These are phyloP conservation scores for Themeda triandra DNA, from an alignment of 176 grass and related monocot genomes.

Conservation along the genomic window DNA sequence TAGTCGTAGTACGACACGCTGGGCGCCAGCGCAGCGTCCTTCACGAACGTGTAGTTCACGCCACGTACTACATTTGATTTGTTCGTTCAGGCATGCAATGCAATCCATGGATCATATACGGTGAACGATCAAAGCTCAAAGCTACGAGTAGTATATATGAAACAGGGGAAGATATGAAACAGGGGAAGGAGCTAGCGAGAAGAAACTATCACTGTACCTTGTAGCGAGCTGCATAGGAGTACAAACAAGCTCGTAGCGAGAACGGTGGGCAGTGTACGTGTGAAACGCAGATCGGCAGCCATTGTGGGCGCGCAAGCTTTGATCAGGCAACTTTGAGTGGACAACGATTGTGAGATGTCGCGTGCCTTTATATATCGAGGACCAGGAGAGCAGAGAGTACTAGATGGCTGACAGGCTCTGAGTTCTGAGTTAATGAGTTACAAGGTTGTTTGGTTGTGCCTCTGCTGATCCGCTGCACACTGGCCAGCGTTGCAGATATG, in stretches of 20 bases:
- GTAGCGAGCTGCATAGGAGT: not conserved
- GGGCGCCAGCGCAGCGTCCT: constrained; percentile 50
- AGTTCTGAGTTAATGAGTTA: not conserved
- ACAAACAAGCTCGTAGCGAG: not conserved
- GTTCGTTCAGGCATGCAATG: not conserved
- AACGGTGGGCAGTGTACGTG: not conserved
- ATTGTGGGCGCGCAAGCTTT: not conserved
- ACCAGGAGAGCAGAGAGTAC: not conserved
- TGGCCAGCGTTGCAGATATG: not conserved
- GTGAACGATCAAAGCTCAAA: not conserved
- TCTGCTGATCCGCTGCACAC: not conserved
- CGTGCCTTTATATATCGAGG: constrained; percentile 10
- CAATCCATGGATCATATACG: too few species aligned
- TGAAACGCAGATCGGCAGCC: not conserved
- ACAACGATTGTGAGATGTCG: not conserved
- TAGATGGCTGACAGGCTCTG: not conserved
- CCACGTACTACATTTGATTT: not conserved
- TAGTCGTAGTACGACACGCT: constrained; percentile 75
- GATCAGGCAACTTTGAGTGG: not conserved
- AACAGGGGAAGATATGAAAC: not conserved
- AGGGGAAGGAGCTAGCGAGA: too few species aligned
- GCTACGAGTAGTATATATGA: not conserved
- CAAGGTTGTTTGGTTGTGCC: not conserved
- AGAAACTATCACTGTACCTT: not conserved
- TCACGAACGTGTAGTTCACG: constrained; percentile 58